These are phyloP conservation scores for Schwanniomyces vanrijiae DNA, from an alignment of 805 yeast species.

Conservation along the genomic window DNA sequence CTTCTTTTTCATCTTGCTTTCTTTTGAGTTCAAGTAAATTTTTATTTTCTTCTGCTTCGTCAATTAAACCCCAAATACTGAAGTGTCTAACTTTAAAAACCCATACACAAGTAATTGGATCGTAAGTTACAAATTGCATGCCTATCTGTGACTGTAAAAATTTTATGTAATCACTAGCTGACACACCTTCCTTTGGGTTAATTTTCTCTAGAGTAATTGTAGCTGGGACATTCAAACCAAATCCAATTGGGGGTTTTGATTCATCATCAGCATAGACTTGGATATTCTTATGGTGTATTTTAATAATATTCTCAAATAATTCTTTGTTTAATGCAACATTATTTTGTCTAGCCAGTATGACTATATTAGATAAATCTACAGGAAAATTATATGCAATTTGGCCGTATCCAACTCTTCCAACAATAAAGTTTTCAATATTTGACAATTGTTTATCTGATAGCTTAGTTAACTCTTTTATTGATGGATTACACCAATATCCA, in stretches of 20 bases:
- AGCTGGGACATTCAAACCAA: slow-evolving; percentile 76
- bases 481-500: slow-evolving; percentile 76
- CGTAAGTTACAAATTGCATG: slow-evolving; percentile 78
- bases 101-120: slow-evolving; percentile 73
- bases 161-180: slow-evolving; percentile 48
- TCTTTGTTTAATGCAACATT: slow-evolving; percentile 38
- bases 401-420: slow-evolving; percentile 69
- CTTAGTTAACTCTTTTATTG: slow-evolving; percentile 47
- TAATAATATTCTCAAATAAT: slow-evolving; percentile 35
- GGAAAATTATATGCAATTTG: slow-evolving; percentile 65
- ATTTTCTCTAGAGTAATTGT: slow-evolving; percentile 65
- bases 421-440: slow-evolving; percentile 59
- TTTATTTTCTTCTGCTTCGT: slow-evolving; percentile 37
- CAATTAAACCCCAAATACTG: slow-evolving; percentile 89
- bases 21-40: slow-evolving; percentile 38
- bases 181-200: slow-evolving; percentile 48
- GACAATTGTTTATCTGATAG: slow-evolving; percentile 49
- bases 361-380: slow-evolving; percentile 63
- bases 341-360: slow-evolving; percentile 35
- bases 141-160: slow-evolving; percentile 56
- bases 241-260: slow-evolving; percentile 59
- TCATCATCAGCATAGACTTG: slow-evolving; percentile 62
- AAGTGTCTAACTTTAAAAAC: slow-evolving; percentile 86
- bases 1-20: slow-evolving; percentile 42
- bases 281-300: slow-evolving; percentile 50